A percentile compares a stretch with the other conserved stretches of the same genome.
Evolutionary conservation across 768 basidiomycete species (phyloP).

Genomic region (Guyanaporus albipodus): DNA sequence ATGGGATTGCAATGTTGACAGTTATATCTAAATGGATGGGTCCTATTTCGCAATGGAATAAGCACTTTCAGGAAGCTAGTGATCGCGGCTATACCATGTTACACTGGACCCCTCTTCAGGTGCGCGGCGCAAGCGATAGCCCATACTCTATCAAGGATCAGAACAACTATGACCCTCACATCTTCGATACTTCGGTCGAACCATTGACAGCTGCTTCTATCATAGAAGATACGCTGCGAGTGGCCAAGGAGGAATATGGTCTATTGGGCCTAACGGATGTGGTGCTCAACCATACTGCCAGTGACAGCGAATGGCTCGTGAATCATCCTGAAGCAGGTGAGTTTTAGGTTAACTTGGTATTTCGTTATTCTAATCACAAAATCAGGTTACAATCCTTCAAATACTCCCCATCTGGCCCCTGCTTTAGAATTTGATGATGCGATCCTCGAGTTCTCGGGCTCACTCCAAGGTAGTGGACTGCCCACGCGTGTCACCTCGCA

Average conservation of each 20-base stretch:
- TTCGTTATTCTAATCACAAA: constrained; percentile 2
- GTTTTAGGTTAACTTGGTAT: constrained; percentile 14
- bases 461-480: constrained; percentile 60
- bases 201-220: constrained; percentile 50
- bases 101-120: constrained; percentile 94
- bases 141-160: constrained; percentile 95
- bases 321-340: constrained; percentile 94
- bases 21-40: constrained; percentile 99
- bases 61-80: constrained; percentile 78
- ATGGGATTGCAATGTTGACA: constrained; percentile 85
- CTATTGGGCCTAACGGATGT: constrained; percentile 90
- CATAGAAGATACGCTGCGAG: constrained; percentile 60
- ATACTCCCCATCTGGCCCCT: constrained; percentile 89
- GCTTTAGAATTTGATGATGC: constrained; percentile 90
- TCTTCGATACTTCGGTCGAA: constrained; percentile 50
- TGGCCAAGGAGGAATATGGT: constrained; percentile 82
- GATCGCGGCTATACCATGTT: constrained; percentile 97
- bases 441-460: constrained; percentile 73
- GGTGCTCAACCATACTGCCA: constrained; percentile 96
- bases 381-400: constrained; percentile 82
- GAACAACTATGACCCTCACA: constrained; percentile 69
- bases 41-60: constrained; percentile 67
- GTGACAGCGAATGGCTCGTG: constrained; percentile 86
- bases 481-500: constrained; percentile 65
- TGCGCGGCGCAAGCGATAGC: constrained; percentile 82